Evolutionary conservation across 2,329 filamentous ascomycete species (phyloP).

Genomic region (Aureobasidium sp.): DNA sequence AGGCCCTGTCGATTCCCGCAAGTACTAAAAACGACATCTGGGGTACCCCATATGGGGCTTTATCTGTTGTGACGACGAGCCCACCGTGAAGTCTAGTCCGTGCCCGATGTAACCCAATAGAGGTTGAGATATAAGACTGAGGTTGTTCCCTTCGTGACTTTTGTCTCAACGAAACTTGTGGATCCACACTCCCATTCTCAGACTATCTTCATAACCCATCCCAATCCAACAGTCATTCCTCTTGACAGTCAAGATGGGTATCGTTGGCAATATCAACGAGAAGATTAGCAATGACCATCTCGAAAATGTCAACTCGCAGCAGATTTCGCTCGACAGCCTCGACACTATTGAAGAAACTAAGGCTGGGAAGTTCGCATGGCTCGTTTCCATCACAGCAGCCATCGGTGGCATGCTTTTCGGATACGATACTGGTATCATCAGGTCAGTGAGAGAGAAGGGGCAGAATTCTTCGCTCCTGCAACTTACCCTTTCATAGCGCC

Average conservation of each 20-base stretch:
- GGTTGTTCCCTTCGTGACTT: background rate
- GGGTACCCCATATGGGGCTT: background rate
- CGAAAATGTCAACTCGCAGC: background rate
- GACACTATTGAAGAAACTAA: conserved; percentile 2
- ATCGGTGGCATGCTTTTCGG: conserved; percentile 41
- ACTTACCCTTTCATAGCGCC: conserved; percentile 34
- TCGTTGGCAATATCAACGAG: conserved; percentile 24
- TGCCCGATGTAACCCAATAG: background rate
- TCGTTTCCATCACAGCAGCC: conserved; percentile 36
- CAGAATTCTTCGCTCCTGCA: background rate
- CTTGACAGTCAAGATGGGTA: conserved; percentile 18
- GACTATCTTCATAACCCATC: background rate
- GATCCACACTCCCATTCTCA: background rate
- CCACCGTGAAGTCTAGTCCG: background rate
- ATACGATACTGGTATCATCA: conserved; percentile 47
- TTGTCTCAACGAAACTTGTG: background rate
- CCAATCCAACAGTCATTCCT: background rate
- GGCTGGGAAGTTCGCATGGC: conserved; percentile 28
- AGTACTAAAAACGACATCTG: no score
- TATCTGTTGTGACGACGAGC: background rate
- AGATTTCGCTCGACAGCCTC: background rate
- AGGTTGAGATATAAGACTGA: background rate
- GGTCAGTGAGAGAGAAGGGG: background rate
- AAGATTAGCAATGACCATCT: conserved; percentile 27
- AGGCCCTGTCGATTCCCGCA: no score